Evolutionary conservation across 768 basidiomycete genomes (phyloP).

Genomic region (Collybia sordida): DNA sequence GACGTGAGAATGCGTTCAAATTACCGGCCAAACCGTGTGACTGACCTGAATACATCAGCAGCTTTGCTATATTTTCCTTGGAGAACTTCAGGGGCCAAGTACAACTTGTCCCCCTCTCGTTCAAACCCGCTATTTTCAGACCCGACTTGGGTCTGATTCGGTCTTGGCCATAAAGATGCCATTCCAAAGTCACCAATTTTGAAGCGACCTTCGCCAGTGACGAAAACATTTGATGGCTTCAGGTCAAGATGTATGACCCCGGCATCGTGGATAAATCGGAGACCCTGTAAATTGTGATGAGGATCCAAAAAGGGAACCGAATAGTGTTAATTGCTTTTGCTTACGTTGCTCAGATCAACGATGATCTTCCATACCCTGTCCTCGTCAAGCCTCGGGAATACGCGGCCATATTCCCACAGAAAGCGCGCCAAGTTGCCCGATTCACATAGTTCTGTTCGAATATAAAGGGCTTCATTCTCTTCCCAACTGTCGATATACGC

Average conservation of each 20-base stretch:
- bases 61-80: constrained; percentile 90
- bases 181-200: constrained; percentile 99
- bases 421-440: constrained; percentile 90
- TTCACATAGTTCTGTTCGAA: constrained; percentile 93
- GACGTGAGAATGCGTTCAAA: constrained; percentile 38
- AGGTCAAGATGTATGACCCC: constrained; percentile 94
- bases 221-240: constrained; percentile 96
- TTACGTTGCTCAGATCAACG: constrained; percentile 84
- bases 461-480: constrained; percentile 82
- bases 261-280: constrained; percentile 85
- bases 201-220: constrained; percentile 83
- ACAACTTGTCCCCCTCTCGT: constrained; percentile 95
- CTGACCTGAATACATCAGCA: constrained; percentile 96
- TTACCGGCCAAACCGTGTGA: constrained; percentile 32
- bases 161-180: constrained; percentile 90
- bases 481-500: constrained; percentile 96
- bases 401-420: constrained; percentile 87
- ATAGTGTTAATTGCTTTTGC: constrained; percentile 46
- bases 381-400: constrained; percentile 85
- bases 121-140: constrained; percentile 62
- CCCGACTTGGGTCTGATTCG: constrained; percentile 26
- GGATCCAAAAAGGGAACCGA: constrained; percentile 23
- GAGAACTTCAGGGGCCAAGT: constrained; percentile 94
- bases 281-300: constrained; percentile 54
- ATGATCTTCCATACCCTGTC: constrained; percentile 95